Evolutionary conservation across 495 filamentous ascomycete genomes (phyloP), one percentile per base, ranked within the genome.

Genomic region (Pyronema omphalodes): DNA sequence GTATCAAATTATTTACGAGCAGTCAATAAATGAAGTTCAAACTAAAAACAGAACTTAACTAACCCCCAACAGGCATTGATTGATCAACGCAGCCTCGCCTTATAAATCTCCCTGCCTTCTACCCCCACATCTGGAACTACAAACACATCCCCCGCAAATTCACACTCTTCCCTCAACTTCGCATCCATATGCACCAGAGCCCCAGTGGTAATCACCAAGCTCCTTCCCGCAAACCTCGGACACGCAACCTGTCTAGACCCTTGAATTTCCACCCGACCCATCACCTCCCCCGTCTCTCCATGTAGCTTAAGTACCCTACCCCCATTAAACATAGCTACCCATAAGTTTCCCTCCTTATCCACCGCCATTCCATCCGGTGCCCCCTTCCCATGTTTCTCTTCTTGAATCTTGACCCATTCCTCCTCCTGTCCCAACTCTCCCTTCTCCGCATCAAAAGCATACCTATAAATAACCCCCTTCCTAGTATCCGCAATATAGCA

Each of bases 311-410:
- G 50, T 0, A 66, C 55, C 9, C 60, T 66, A 18, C 57, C 43
- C n/a, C 59, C 60, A 9, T 60, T 58, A 17, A 61, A 60, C 19
- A 63, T 56, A 7, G 64, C 64, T 7, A 56, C 64, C 64, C 64
- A 66, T 17, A 66, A 44, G 41, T 64, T 52, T 0, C 60, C 56
- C 36, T 66, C 64, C 7, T 48, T 37, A n/a, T 62, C 66, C 15
- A 66, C 54, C 4, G 58, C 63, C 9, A 66, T 15, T 14, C 64
- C 64, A 7, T 67, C 64, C 5, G 64, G 60, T 11, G 61, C 59
- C 2, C 60, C 55, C 6, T 58, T 58, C 12, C 59, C 59, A 11
- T 61, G 59, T 0, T 46, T 45, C 1, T 55, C 64, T 0, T 51
- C 52, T 7, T 64, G 49, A 3, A 67, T 55, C 3, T 59, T 53